phyloP scores from a whole-genome alignment of 805 yeast genomes.

The Dipodascus geniculatus region DNA sequence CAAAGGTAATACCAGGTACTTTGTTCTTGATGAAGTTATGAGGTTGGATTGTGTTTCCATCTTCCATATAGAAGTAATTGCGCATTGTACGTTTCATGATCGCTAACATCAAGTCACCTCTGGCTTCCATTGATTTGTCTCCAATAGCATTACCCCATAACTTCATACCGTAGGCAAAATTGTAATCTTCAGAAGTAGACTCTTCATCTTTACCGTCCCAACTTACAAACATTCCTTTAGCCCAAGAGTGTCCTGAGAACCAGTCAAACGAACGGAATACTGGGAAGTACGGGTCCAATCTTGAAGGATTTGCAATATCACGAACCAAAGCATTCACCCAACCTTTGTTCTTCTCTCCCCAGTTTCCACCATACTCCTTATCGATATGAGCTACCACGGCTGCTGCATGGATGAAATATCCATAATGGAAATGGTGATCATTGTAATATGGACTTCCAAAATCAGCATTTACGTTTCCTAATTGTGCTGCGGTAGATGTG shows the following conservation, averaged over 20 bases:
- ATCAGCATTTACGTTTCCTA: constrained; percentile 40
- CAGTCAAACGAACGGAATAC: constrained; percentile 60
- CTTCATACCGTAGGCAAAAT: constrained; percentile 60
- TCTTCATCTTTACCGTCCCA: constrained; percentile 68
- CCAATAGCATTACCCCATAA: constrained; percentile 56
- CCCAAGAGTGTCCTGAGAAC: constrained; percentile 72
- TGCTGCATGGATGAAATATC: constrained; percentile 76
- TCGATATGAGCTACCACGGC: constrained; percentile 64
- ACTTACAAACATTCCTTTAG: constrained; percentile 52
- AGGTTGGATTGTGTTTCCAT: constrained; percentile 45
- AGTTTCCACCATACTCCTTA: constrained; percentile 35
- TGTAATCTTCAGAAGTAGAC: constrained; percentile 61
- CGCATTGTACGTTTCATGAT: constrained; percentile 44
- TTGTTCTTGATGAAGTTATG: constrained; percentile 43
- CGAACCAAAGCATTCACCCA: constrained; percentile 54
- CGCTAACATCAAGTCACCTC: constrained; percentile 52
- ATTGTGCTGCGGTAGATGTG: constrained; percentile 22
- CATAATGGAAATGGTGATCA: constrained; percentile 83
- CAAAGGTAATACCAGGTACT: constrained; percentile 68
- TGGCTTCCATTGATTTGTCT: constrained; percentile 40
- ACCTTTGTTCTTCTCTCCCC: constrained; percentile 37
- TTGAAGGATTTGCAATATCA: constrained; percentile 56
- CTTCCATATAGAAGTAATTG: constrained; percentile 39
- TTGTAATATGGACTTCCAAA: constrained; percentile 69
- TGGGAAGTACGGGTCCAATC: constrained; percentile 47